Evolutionary conservation across 352 stramenopile species (phyloP), one percentile per base, ranked within the genome.

Genomic region (Phytophthora pseudosyringae): DNA sequence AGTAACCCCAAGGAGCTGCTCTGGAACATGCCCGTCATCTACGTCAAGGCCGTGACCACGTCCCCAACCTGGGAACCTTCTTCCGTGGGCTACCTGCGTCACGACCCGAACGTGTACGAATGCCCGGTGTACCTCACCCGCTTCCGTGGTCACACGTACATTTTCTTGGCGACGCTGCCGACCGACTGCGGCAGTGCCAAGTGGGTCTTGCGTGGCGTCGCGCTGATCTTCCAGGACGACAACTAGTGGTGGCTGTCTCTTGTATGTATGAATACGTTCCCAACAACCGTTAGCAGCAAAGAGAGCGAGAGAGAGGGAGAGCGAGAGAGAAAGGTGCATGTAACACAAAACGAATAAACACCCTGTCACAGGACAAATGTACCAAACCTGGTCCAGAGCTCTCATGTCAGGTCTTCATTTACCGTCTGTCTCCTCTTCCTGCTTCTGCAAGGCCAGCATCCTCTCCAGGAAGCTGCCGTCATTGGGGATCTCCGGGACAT

Each of bases 101-200:
- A 98, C 70, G 86, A 96, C 56, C 80, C 88, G 9, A 85, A 83
- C 47, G 87, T 98, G 21, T 99, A 98, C 79, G 95, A 99, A 75
- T 98, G 91, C 43, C 97, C 97, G 8, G 92, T 99, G 13, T 99
- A 99, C 74, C 91, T 98, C 39, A 99, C 97, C 10, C 97, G 90
- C n/a, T 98, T 98, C 77, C 88, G 97, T 26, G 96, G 97, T 2
- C 93, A 97, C 53, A 99, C 94, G 26, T 99, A 98, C 74, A 90
- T 99, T 36, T 98, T 98, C 63, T 74, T 99, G 35, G 95, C 96
- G 7, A 99, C 97, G 40, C 74, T 99, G 21, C 96, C 95, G 39
- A 98, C 94, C 1, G 83, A 95, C 63, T 94, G 84, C 49, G 86
- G 83, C 18, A 77, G 89, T 47, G 88, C 96, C 33, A 98, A 98